Evolutionary conservation across 257 asterid species (phyloP), one percentile per base, ranked within the genome.

Genomic region (Vinca minor): DNA sequence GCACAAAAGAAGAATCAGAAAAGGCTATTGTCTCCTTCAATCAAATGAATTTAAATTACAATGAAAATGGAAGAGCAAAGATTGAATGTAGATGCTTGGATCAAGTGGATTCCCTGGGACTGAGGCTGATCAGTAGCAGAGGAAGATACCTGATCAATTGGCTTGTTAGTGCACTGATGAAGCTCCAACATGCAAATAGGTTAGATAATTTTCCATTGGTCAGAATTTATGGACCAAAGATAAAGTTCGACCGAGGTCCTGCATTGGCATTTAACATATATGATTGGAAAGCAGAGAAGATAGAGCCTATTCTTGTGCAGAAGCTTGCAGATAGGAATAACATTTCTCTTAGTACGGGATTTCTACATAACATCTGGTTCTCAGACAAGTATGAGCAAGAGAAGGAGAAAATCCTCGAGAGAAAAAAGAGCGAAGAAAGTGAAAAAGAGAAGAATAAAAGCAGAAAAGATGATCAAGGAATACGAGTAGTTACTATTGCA

Each of bases 221-320:
- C 42, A 80, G 69, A 70, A 89, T 92, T 28, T 85, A 92, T 70
- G 98, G 98, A 25, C 96, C 98, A 2, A 85, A 78, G 83, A 85
- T 89, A 46, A 92, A 79, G 62, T 92, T 87, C 7, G 86, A 89
- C 38, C 79, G 98, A 39, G 97, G 96, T 42, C 86, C 96, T 0
- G 97, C 98, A 31, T 55, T 92, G 80, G 92, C 96, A 0, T 92
- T 92, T 73, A 87, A 85, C 73, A 64, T 89, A 59, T 72, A 74
- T 14, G 98, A 92, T 68, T 92, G 96, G 98, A 87, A 89, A 77
- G 89, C 87, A 14, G 96, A 92, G 50, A 87, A 73, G 72, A 84
- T 92, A 1, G 98, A 92, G 5, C 86, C 96, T 8, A 72, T 77
- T 68, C 81, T 92, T 4, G 88, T 92, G 20, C 98, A 92, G 83